These are phyloP conservation scores for Trichoderma brevicompactum DNA, from an alignment of 2,329 filamentous ascomycete species.

Conservation along the genomic window DNA sequence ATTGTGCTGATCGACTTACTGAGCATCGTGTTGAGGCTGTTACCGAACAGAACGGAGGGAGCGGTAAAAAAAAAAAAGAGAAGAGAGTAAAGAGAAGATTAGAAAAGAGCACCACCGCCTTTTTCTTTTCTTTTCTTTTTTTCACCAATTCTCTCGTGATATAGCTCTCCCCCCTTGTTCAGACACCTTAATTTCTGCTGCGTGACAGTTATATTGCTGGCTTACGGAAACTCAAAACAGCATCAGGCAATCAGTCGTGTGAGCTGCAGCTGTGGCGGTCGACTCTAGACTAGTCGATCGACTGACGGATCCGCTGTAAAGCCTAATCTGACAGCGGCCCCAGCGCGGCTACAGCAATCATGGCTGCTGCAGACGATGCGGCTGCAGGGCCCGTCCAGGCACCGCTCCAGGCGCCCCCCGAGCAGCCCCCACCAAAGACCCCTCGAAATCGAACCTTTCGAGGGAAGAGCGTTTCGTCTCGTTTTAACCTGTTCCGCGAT, in stretches of 20 bases:
- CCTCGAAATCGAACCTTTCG: slow-evolving; percentile 43
- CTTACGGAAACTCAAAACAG: slow-evolving; percentile 9
- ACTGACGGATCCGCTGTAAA: slow-evolving; percentile 23
- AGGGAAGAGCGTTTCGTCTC: slow-evolving; percentile 44
- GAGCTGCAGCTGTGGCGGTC: slow-evolving; percentile 1
- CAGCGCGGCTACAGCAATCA: background rate
- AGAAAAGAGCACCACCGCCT: background rate
- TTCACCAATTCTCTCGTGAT: background rate
- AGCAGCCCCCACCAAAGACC: slow-evolving; percentile 32
- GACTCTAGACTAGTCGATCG: background rate
- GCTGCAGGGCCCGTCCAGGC: slow-evolving; percentile 18
- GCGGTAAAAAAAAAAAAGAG: background rate
- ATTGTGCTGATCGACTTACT: background rate
- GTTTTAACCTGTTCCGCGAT: slow-evolving; percentile 41
- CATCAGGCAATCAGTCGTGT: slow-evolving; percentile 12
- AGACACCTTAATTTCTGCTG: slow-evolving; percentile 19
- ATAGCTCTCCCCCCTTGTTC: background rate
- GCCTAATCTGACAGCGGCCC: slow-evolving; percentile 22
- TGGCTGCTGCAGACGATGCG: background rate
- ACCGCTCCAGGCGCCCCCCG: slow-evolving; percentile 32
- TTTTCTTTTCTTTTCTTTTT: background rate
- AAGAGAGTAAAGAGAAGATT: background rate
- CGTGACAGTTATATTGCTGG: slow-evolving; percentile 12
- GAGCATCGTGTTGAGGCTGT: background rate
- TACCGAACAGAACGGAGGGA: background rate